A percentile compares a stretch with the other conserved stretches of the same genome.
phyloP scores from a whole-genome alignment of 495 filamentous ascomycete genomes.

The Melanomma pulvis-pyrius region DNA sequence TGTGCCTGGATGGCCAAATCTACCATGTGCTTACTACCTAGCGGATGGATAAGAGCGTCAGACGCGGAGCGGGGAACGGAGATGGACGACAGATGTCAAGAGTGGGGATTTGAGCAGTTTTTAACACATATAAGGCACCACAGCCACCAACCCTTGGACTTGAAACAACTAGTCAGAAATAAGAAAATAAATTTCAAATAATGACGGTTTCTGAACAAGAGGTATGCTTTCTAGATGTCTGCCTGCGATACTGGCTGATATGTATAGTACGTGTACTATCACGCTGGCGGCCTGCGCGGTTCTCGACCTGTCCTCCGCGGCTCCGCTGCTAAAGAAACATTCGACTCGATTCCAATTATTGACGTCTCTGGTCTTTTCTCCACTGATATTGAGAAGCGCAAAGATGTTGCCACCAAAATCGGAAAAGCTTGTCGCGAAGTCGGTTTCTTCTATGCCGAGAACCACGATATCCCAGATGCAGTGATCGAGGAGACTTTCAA shows the following conservation, averaged over 20 bases:
- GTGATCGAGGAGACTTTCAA: slow-evolving; percentile 19
- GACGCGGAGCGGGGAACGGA: too few relatives aligned
- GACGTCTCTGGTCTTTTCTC: slow-evolving; percentile 45
- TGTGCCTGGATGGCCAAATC: too few relatives aligned
- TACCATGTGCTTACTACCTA: too few relatives aligned
- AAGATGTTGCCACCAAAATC: slow-evolving; percentile 47
- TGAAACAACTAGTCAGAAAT: too few relatives aligned
- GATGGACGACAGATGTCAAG: too few relatives aligned
- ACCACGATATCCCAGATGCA: slow-evolving; percentile 23
- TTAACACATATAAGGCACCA: too few relatives aligned
- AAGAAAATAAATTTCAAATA: too few relatives aligned
- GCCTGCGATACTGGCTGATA: too few relatives aligned
- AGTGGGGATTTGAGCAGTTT: too few relatives aligned
- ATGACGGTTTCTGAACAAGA: slow-evolving; percentile 3
- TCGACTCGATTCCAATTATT: slow-evolving; percentile 48
- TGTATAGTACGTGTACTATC: slow-evolving; percentile 14
- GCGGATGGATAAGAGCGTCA: too few relatives aligned
- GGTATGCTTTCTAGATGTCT: not conserved
- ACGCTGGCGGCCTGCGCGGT: slow-evolving; percentile 12
- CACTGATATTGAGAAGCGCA: slow-evolving; percentile 39
- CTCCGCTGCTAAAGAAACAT: slow-evolving; percentile 21
- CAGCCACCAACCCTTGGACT: too few relatives aligned
- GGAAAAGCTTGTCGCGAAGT: slow-evolving; percentile 54
- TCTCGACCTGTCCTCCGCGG: slow-evolving; percentile 15
- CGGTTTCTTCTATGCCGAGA: slow-evolving; percentile 61